phyloP scores from a whole-genome alignment of 1,284 basidiomycete genomes.

The Testicularia cyperi region DNA sequence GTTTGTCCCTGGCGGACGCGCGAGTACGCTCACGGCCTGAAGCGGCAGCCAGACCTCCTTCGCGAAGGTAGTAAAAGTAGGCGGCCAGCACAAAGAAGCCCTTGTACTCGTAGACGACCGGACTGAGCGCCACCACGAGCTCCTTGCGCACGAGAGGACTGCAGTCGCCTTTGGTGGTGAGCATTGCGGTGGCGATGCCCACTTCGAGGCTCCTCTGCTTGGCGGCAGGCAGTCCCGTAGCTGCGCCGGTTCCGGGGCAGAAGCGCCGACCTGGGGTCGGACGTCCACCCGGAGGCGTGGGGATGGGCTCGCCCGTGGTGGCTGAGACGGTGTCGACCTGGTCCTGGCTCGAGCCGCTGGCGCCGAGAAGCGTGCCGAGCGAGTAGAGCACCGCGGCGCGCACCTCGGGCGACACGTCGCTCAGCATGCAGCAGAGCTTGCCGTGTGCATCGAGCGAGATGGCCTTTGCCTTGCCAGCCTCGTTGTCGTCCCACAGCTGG shows the following conservation, averaged over 20 bases:
- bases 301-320: constrained; percentile 13
- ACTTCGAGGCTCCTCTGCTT: constrained; percentile 68
- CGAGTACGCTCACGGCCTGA: constrained; percentile 11
- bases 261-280: constrained; percentile 55
- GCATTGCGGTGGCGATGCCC: constrained; percentile 65
- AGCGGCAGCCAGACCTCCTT: constrained; percentile 57
- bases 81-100: constrained; percentile 94
- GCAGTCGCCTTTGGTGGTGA: constrained; percentile 83
- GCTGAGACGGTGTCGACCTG: constrained; percentile 40
- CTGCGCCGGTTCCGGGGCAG: constrained; percentile 78
- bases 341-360: constrained; percentile 67
- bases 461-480: constrained; percentile 84
- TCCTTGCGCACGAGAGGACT: constrained; percentile 96
- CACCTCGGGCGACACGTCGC: constrained; percentile 89
- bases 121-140: constrained; percentile 84
- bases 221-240: constrained; percentile 75
- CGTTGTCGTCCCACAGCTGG: constrained; percentile 91
- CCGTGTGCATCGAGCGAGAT: constrained; percentile 82
- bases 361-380: constrained; percentile 88
- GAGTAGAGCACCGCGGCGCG: constrained; percentile 88
- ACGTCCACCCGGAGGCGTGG: constrained; percentile 2
- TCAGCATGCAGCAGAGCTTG: constrained; percentile 77
- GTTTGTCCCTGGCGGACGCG: constrained; percentile 5
- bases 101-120: constrained; percentile 90
- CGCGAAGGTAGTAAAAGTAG: constrained; percentile 87